Evolutionary conservation across 2,329 filamentous ascomycete genomes (phyloP), one percentile per base, ranked within the genome.

Genomic region (Verticillium isaacii): DNA sequence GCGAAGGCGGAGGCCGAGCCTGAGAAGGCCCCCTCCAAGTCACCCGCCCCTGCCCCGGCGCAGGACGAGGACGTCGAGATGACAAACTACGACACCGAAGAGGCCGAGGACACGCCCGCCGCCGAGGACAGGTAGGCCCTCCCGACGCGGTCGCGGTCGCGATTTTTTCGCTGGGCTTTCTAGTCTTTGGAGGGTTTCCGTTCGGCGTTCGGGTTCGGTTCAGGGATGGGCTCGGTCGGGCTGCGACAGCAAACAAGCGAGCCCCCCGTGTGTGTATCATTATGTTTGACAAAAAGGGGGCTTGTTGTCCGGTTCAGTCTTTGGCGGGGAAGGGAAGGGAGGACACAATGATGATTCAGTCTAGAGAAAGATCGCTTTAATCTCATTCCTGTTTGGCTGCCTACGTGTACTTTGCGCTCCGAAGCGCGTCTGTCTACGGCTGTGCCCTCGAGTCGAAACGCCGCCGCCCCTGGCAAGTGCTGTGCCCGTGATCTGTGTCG

Each of bases 11-110:
- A 65, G 23, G 64, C 36, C 9, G 58, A 32, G 57, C 39, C 36
- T 50, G 61, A 17, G 25, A 58, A 58, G 39, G 57, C 37, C 5
- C 1, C 63, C 5, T 61, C 64, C 32, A 62, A 68, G 32, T 63
- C 60, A 23, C 63, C 64, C 5, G 66, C 54, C 29, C 63, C 64
- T 3, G 69, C 70, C 32, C 45, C 45, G 19, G 69, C 75, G 37
- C 75, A 79, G 60, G 78, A 80, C n/a, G 78, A 82, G 60, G 80
- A 82, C 62, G 75, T 81, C 5, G 79, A 82, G 66, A 82, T 82
- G 80, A 72, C 68, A 15, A 78, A 80, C 60, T 77, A 78, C 61
- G 79, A 82, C 56, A 78, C 77, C 2, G 76, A 78, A 60, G 76
- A 77, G 56, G 58, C 57, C 19, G 61, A 66, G 32, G 64, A 62